These are phyloP conservation scores for Hypoxylon lenormandii DNA, from an alignment of 495 filamentous ascomycete genomes.

Conservation along the genomic window DNA sequence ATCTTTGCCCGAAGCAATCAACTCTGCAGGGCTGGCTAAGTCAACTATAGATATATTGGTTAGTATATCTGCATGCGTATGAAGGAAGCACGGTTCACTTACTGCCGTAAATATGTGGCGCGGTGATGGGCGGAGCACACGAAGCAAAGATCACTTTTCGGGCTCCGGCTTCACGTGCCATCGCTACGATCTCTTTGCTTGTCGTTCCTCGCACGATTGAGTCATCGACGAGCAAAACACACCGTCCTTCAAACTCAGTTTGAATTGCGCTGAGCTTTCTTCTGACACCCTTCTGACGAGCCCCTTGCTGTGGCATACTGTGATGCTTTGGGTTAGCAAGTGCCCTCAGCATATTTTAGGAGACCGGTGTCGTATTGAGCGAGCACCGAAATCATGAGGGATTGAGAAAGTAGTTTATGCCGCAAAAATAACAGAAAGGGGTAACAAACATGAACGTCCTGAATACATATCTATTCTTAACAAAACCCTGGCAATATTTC, in stretches of 20 bases:
- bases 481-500: slow-evolving; percentile 81
- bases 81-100: slow-evolving; percentile 10
- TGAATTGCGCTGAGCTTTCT: slow-evolving; percentile 86
- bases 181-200: slow-evolving; percentile 84
- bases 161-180: slow-evolving; percentile 92
- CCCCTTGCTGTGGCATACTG: slow-evolving; percentile 67
- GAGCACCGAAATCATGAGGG: background rate
- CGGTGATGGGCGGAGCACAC: slow-evolving; percentile 85
- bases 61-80: background rate
- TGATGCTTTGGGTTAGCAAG: slow-evolving; percentile 2
- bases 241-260: slow-evolving; percentile 84
- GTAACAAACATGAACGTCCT: slow-evolving; percentile 79
- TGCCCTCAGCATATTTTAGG: slow-evolving; percentile 48
- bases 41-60: slow-evolving; percentile 61
- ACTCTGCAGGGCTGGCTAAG: slow-evolving; percentile 70
- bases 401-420: background rate
- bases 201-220: slow-evolving; percentile 95
- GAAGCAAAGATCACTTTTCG: slow-evolving; percentile 90
- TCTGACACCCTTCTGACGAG: slow-evolving; percentile 81
- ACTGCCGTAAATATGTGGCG: slow-evolving; percentile 61
- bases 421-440: background rate
- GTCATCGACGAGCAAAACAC: slow-evolving; percentile 90
- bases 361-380: background rate
- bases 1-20: slow-evolving; percentile 48
- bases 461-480: slow-evolving; percentile 97